Base-by-base conservation (phyloP, 345 rosid genomes). In the Gossypium australe region DNA sequence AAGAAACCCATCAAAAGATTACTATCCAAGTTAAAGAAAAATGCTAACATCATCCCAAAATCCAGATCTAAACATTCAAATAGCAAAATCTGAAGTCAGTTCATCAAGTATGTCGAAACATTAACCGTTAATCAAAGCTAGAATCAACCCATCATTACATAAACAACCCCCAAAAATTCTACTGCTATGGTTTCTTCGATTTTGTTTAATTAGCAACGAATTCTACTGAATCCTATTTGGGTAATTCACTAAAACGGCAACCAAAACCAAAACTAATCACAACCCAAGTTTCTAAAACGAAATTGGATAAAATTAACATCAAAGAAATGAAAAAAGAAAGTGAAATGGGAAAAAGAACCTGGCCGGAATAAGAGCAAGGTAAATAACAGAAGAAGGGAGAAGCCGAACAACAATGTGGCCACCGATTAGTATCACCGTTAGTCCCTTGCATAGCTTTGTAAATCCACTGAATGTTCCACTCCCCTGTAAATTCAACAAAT, bases 311-410 rank as follows among this genome's bases (percentile, higher is more conserved):
- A 18, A 73, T 52, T 11, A 58, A 59, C 7, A 25, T 38, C 51
- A 22, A 66, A 61, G 43, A 11, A 5, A 20, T 18, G 7, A 18
- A 11, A 65, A 14, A 11, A 43, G 1, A 56, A 56, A 56, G 13
- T 56, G 61, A 12, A 45, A 47, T 27, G 59, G 55, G 68, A 20
- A 18, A 52, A 72, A 45, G 1, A 70, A 90, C 98, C 89, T 89
- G 48, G 99, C 97, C 24, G 98, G 99, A 83, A 96, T 96, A 14
- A 96, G 88, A 70, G 98, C 95, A 61, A 96, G 90, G 80, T 89
- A 92, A 41, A 80, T 14, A 59, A 90, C 78, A 67, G 97, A 81
- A 2, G 90, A 75, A 48, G 99, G 99, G 38, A 93, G 62, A 83
- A 92, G 76, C 82, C 86, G 99, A 84, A 93, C 95, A 41, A 87